phyloP scores from a whole-genome alignment of 1,284 basidiomycete genomes.

The Limonomyces culmigenus region DNA sequence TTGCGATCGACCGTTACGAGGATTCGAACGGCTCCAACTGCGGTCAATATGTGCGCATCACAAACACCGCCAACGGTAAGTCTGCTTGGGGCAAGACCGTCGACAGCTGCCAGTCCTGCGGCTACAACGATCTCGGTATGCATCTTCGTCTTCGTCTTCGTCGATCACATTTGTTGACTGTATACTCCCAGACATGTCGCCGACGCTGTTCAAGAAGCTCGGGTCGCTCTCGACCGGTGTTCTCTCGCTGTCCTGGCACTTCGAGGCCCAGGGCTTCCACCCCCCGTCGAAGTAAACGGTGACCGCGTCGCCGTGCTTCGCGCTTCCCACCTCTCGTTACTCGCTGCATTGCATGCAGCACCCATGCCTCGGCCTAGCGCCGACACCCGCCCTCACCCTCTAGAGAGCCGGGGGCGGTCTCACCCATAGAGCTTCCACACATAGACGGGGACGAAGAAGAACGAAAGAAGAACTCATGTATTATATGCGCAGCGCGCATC shows the following conservation, averaged over 20 bases:
- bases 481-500: too few relatives aligned
- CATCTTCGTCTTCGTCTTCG: not conserved
- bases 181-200: constrained; percentile 7
- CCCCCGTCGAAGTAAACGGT: too few relatives aligned
- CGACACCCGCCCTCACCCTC: too few relatives aligned
- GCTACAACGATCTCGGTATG: not conserved
- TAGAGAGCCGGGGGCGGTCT: too few relatives aligned
- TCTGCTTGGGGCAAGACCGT: not conserved
- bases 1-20: not conserved
- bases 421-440: too few relatives aligned
- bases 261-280: constrained; percentile 1
- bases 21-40: not conserved
- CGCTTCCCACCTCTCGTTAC: too few relatives aligned
- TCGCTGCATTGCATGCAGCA: too few relatives aligned
- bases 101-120: not conserved
- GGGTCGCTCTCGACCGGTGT: constrained; percentile 6
- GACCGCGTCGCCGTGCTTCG: too few relatives aligned
- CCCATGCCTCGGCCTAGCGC: too few relatives aligned
- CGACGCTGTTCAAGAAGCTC: constrained; percentile 7
- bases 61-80: constrained; percentile 1
- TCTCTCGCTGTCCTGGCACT: constrained; percentile 7
- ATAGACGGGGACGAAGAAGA: too few relatives aligned
- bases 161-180: not conserved
- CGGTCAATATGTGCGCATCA: not conserved
- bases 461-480: too few relatives aligned